Evolutionary conservation across 1,139 yeast species (phyloP).

Genomic region (Nakaseomyces kungkrabaensis): DNA sequence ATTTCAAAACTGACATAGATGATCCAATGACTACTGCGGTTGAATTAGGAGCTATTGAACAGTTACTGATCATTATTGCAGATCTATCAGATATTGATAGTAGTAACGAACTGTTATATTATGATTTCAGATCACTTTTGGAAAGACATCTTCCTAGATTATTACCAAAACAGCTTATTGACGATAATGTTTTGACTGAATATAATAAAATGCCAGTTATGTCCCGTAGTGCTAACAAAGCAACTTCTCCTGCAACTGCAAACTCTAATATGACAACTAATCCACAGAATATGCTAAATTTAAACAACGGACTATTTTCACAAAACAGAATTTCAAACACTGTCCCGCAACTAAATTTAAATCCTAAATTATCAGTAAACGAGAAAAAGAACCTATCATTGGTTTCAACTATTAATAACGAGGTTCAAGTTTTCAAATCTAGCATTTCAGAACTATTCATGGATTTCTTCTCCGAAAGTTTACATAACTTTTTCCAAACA

Average conservation of each 20-base stretch:
- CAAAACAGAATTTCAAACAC: neutral
- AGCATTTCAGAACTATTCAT: slow-evolving; percentile 14
- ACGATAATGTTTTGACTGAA: slow-evolving; percentile 30
- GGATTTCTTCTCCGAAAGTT: slow-evolving; percentile 24
- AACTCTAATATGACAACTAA: neutral
- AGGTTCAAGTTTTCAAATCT: neutral
- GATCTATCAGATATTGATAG: slow-evolving; percentile 42
- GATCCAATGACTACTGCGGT: slow-evolving; percentile 43
- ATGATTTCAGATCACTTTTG: slow-evolving; percentile 58
- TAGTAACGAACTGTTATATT: slow-evolving; percentile 37
- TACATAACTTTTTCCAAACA: slow-evolving; percentile 47
- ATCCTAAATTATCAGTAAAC: neutral
- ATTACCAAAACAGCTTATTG: slow-evolving; percentile 37
- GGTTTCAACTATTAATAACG: neutral
- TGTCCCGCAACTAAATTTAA: neutral
- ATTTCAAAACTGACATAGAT: slow-evolving; percentile 39
- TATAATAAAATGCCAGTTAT: neutral
- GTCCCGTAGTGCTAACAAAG: neutral
- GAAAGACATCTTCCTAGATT: slow-evolving; percentile 58
- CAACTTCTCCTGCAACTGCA: neutral
- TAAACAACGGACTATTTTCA: neutral
- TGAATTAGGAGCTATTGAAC: slow-evolving; percentile 72
- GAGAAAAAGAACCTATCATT: slow-evolving; percentile 13
- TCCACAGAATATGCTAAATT: neutral
- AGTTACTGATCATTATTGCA: slow-evolving; percentile 58